Evolutionary conservation across 2,329 filamentous ascomycete genomes (phyloP).

Genomic region (Tolypocladium tropicale): DNA sequence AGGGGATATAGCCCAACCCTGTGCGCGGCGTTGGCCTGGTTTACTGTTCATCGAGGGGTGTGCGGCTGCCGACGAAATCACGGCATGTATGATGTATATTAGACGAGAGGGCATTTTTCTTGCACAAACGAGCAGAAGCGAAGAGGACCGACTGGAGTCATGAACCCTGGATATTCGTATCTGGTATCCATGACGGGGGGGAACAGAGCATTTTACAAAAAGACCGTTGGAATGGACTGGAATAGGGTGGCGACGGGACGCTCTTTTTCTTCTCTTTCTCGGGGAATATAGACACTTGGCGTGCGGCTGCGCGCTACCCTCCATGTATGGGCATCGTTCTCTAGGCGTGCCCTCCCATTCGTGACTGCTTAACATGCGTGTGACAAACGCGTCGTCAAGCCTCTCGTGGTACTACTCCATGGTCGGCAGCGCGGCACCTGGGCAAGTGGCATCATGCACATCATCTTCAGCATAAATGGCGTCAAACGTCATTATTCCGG

Average conservation of each 20-base stretch:
- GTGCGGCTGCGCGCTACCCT: not conserved
- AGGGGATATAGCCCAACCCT: not conserved
- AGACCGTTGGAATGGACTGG: not conserved
- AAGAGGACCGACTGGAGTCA: not conserved
- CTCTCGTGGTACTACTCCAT: too few species aligned
- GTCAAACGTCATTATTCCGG: slow-evolving; percentile 5
- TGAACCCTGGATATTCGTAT: not conserved
- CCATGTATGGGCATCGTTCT: not conserved
- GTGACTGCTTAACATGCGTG: too few species aligned
- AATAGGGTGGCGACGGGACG: not conserved
- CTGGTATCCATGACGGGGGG: not conserved
- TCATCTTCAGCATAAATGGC: not conserved
- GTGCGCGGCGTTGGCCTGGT: not conserved
- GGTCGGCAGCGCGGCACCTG: not conserved
- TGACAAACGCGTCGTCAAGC: too few species aligned
- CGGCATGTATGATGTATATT: not conserved
- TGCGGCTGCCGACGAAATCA: not conserved
- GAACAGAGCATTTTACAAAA: not conserved
- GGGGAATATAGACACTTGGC: not conserved
- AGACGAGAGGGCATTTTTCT: not conserved
- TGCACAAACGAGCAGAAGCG: not conserved
- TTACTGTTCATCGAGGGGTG: not conserved
- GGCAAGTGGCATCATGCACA: not conserved
- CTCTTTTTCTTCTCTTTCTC: not conserved
- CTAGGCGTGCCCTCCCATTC: too few species aligned